Evolutionary conservation across 257 asterid genomes (phyloP).

Genomic region (Solanum chaucha): DNA sequence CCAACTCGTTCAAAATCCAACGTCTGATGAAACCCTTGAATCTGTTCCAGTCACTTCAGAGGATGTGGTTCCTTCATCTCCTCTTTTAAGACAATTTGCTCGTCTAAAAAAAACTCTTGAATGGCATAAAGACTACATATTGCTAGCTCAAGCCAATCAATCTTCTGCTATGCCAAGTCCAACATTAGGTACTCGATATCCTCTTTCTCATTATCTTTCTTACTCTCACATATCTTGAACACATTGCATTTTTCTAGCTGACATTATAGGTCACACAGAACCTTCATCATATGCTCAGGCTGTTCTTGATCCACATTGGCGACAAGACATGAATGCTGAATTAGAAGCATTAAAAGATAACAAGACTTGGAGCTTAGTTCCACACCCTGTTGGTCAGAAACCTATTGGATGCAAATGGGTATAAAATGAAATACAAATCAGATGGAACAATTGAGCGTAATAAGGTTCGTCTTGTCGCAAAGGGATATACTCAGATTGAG

Average conservation of each 20-base stretch:
- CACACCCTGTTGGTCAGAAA: not conserved
- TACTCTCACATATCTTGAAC: not conserved
- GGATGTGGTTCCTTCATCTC: not conserved
- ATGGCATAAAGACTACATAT: not conserved
- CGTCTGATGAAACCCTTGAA: not conserved
- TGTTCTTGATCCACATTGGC: not conserved
- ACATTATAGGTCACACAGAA: not conserved
- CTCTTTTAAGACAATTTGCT: not conserved
- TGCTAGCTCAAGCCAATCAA: not conserved
- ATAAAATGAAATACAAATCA: no score
- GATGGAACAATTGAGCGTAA: not conserved
- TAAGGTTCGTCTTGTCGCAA: not conserved
- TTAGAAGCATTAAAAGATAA: no score
- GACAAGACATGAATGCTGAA: not conserved
- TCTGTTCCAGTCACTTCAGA: not conserved
- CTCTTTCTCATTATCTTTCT: not conserved
- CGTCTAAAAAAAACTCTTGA: not conserved
- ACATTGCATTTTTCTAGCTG: not conserved
- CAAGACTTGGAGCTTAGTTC: not conserved
- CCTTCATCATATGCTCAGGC: not conserved
- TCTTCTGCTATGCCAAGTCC: not conserved
- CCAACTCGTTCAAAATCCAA: not conserved
- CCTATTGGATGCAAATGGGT: not conserved
- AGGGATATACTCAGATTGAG: not conserved
- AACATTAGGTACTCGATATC: not conserved